Percentiles rank a stretch among this genome's conserved stretches.
These are phyloP conservation scores for Candida anglica DNA, from an alignment of 805 yeast genomes.

Conservation along the genomic window DNA sequence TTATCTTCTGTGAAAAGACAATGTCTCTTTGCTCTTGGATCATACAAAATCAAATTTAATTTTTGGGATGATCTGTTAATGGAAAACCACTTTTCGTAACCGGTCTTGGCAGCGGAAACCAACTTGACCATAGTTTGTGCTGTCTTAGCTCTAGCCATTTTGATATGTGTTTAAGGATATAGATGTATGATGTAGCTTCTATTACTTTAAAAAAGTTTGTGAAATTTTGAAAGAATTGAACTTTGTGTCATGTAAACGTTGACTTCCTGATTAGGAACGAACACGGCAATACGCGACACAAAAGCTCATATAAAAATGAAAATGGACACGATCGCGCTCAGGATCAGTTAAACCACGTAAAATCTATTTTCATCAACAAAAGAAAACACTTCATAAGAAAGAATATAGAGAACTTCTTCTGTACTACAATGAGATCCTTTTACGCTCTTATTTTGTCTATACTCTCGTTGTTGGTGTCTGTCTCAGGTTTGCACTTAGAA, in stretches of 20 bases:
- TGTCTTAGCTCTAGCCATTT: slow-evolving; percentile 56
- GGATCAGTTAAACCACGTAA: no score
- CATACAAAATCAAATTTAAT: slow-evolving; percentile 80
- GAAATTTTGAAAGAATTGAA: neutral
- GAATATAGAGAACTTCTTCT: no score
- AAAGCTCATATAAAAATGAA: neutral
- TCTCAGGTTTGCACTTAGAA: slow-evolving; percentile 47
- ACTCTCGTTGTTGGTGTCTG: slow-evolving; percentile 18
- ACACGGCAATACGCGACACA: slow-evolving; percentile 1
- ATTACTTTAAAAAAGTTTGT: no score
- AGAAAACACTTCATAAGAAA: no score
- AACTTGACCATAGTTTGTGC: slow-evolving; percentile 81
- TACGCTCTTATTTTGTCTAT: slow-evolving; percentile 9
- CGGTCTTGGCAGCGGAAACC: slow-evolving; percentile 87
- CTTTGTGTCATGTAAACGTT: no score
- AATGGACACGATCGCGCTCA: neutral
- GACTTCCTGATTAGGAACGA: slow-evolving; percentile 8
- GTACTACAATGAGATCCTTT: slow-evolving; percentile 1
- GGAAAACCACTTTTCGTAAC: slow-evolving; percentile 74
- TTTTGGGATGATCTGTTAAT: slow-evolving; percentile 79
- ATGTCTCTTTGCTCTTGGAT: slow-evolving; percentile 83
- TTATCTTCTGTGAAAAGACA: slow-evolving; percentile 86
- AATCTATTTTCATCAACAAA: no score
- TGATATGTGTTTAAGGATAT: slow-evolving; percentile 10
- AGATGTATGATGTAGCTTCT: no score